Evolutionary conservation across 2,329 filamentous ascomycete species (phyloP).

Genomic region (Apiospora malaysiana): DNA sequence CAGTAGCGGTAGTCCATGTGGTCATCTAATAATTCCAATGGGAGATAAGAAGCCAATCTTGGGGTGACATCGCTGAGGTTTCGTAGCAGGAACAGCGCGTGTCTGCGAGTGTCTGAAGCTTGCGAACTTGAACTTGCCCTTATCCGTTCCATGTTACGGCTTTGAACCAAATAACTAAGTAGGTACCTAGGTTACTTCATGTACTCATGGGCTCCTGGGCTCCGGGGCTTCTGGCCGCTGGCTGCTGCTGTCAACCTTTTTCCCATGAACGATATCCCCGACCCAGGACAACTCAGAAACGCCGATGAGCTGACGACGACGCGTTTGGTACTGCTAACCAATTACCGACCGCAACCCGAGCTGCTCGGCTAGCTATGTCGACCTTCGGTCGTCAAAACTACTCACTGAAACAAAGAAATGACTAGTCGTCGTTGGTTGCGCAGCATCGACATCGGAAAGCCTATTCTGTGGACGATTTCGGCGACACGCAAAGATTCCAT

Average conservation of each 20-base stretch:
- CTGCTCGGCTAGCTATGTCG: not conserved
- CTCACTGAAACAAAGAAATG: constrained; percentile 12
- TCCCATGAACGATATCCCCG: constrained; percentile 1
- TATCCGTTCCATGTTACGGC: not conserved
- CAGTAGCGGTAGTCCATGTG: not conserved
- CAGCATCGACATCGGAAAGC: constrained; percentile 10
- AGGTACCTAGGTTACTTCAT: too few relatives aligned
- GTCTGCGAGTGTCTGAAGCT: not conserved
- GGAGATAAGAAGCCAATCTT: not conserved
- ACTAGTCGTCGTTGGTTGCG: constrained; percentile 3
- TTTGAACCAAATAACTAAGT: not conserved
- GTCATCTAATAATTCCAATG: not conserved
- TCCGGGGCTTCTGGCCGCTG: too few relatives aligned
- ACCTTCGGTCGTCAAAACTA: not conserved
- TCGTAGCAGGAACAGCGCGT: constrained; percentile 1
- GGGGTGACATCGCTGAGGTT: constrained; percentile 5
- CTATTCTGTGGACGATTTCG: constrained; percentile 7
- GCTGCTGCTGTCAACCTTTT: not conserved
- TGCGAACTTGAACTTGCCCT: not conserved
- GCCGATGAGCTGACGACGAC: constrained; percentile 7
- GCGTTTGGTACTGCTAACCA: constrained; percentile 1
- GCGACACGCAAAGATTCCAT: not conserved
- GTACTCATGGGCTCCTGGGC: too few relatives aligned
- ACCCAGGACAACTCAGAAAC: constrained; percentile 5
- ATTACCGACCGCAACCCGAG: not conserved